Evolutionary conservation across 352 stramenopile species (phyloP), one percentile per base, ranked within the genome.

Genomic region (Phytophthora palmivora): DNA sequence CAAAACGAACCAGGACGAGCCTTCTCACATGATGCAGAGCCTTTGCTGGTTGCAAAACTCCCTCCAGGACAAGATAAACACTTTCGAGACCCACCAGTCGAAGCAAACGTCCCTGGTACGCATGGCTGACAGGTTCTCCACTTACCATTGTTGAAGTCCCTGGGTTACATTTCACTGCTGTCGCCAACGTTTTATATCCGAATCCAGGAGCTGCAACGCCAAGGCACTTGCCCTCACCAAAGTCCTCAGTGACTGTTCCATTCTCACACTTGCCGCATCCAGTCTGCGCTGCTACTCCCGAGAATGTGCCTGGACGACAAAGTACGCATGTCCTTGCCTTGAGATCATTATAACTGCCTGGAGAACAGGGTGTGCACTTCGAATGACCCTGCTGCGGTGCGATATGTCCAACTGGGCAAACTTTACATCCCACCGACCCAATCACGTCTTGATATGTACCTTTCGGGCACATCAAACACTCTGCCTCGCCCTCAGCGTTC

Each of bases 381-480:
- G 32, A 33, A 36, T 79, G 67, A 0, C 82, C 82, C 15, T 42
- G 42, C 6, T 68, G 64, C 5, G 65, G 68, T 0, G 82, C 72
- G 8, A 87, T 58, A 32, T 68, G 67, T 2, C 79, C 79, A 24
- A 66, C 26, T 12, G 78, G 65, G 41, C 82, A 91, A 4, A 34
- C 14, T 4, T 60, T 68, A 44, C 78, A 90, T 10, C 30, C 12
- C 0, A 50, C 67, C 0, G 59, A 64, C 8, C 74, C 76, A 45
- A 39, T 30, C 7, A 37, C 42, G 21, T 72, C 55, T 72, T 88
- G 81, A 43, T 69, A 88, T 1, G 63, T 69, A 2, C 42, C 70
- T 15, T 66, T 60, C 4, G 82, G 67, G 36, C 79, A 89, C 37
- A 74, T 41, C 8, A 84, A 56, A 53, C 82, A 91, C 38, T 73